Percentiles rank a stretch among this genome's conserved stretches.
Evolutionary conservation across 2,329 filamentous ascomycete genomes (phyloP).

Genomic region (Colletotrichum tropicicola): DNA sequence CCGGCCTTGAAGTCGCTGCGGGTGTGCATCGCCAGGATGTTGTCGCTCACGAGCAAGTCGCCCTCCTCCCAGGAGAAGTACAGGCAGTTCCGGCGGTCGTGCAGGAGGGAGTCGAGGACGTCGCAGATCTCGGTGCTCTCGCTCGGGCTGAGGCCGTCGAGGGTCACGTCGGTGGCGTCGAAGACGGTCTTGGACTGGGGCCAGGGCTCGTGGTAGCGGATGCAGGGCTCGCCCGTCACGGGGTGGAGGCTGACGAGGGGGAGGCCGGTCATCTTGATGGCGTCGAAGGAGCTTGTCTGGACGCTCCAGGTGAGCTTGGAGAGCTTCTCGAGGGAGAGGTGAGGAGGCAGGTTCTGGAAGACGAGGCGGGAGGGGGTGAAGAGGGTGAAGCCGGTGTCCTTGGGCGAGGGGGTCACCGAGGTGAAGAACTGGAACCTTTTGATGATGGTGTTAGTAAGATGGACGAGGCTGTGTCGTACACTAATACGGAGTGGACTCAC

Average conservation of each 20-base stretch:
- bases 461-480: too few species aligned
- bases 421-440: conserved; percentile 62
- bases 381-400: conserved; percentile 61
- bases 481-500: conserved; percentile 41
- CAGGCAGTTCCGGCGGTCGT: conserved; percentile 59
- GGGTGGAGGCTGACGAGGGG: conserved; percentile 56
- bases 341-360: conserved; percentile 53
- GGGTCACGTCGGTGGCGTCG: conserved; percentile 52
- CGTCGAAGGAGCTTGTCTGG: conserved; percentile 55
- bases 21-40: conserved; percentile 58
- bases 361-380: conserved; percentile 61
- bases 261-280: conserved; percentile 50
- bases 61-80: conserved; percentile 64
- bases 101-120: conserved; percentile 51
- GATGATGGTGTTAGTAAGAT: background rate
- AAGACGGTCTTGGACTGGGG: conserved; percentile 60
- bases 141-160: conserved; percentile 45
- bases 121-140: conserved; percentile 48
- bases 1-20: conserved; percentile 54
- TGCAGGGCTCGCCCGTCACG: conserved; percentile 52
- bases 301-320: conserved; percentile 57
- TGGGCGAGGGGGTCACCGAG: conserved; percentile 53
- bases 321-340: conserved; percentile 46
- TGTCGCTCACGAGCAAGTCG: conserved; percentile 63
- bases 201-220: conserved; percentile 66